phyloP scores from a whole-genome alignment of 768 basidiomycete species.

The Leccinum ochraceum region DNA sequence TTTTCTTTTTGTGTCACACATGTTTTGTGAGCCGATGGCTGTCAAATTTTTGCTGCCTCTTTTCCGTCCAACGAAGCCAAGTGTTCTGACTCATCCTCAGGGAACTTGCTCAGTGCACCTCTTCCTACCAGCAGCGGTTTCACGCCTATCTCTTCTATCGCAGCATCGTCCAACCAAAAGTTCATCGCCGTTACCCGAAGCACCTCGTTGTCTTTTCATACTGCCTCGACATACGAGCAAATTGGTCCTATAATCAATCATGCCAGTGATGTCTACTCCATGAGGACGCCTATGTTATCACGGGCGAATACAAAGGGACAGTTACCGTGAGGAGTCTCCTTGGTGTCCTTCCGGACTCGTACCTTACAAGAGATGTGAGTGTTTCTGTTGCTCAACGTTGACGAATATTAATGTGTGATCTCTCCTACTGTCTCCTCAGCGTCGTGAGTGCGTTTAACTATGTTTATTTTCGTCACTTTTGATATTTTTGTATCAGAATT shows the following conservation, averaged over 20 bases:
- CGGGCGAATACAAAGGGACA: background rate
- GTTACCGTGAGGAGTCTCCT: background rate
- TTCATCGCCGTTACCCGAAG: background rate
- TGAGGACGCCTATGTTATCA: background rate
- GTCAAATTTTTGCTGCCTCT: background rate
- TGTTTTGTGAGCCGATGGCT: background rate
- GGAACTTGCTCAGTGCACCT: background rate
- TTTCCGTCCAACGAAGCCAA: background rate
- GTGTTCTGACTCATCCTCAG: background rate
- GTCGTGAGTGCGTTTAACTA: background rate
- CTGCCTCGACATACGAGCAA: background rate
- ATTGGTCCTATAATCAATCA: background rate
- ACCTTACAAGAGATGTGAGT: slow-evolving; percentile 1
- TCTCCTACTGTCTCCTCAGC: too few relatives aligned
- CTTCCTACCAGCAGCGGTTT: background rate
- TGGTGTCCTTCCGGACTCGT: background rate
- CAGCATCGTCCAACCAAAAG: background rate
- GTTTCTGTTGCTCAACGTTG: background rate
- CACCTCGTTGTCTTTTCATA: background rate
- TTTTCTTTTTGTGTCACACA: too few relatives aligned
- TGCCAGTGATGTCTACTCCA: background rate
- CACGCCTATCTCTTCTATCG: background rate
- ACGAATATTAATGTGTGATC: background rate
- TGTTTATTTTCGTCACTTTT: background rate
- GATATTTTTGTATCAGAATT: background rate